These are phyloP conservation scores for Pythium plurisporium DNA, from an alignment of 352 stramenopile species.

Conservation along the genomic window DNA sequence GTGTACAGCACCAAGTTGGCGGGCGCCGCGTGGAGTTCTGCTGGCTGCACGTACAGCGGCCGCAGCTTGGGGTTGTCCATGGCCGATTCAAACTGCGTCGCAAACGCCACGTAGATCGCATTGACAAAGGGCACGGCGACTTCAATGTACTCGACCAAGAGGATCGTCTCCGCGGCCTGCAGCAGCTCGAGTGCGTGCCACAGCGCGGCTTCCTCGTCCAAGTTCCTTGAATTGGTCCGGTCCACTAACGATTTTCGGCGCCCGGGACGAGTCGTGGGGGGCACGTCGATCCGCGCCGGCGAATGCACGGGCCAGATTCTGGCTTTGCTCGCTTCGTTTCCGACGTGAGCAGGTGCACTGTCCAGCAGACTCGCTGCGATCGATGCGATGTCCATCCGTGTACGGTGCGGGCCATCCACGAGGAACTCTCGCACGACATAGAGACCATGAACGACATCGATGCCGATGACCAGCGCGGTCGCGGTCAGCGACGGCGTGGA, in stretches of 20 bases:
- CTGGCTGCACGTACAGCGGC: slow-evolving; percentile 36
- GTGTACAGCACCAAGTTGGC: background rate
- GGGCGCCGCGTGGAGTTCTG: slow-evolving; percentile 37
- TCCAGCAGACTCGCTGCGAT: too few species aligned
- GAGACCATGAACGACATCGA: slow-evolving; percentile 15
- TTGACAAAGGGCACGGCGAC: slow-evolving; percentile 2
- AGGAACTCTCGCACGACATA: background rate
- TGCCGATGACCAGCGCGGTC: slow-evolving; percentile 10
- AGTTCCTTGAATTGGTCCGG: too few species aligned
- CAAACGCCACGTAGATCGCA: background rate
- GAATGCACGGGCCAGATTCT: too few species aligned
- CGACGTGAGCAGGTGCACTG: too few species aligned
- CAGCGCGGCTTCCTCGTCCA: background rate
- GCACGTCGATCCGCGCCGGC: too few species aligned
- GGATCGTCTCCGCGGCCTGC: slow-evolving; percentile 2
- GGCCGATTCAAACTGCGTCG: slow-evolving; percentile 15
- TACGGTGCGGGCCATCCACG: background rate
- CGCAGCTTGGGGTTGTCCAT: slow-evolving; percentile 52
- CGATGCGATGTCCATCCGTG: too few species aligned
- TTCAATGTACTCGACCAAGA: slow-evolving; percentile 19
- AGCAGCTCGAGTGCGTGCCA: slow-evolving; percentile 6
- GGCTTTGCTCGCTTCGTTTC: too few species aligned
- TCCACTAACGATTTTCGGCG: background rate
- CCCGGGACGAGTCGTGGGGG: background rate
- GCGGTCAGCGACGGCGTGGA: slow-evolving; percentile 5